phyloP scores from a whole-genome alignment of 371 early-diverging fungal species.

The Dentiscutata heterogama region DNA sequence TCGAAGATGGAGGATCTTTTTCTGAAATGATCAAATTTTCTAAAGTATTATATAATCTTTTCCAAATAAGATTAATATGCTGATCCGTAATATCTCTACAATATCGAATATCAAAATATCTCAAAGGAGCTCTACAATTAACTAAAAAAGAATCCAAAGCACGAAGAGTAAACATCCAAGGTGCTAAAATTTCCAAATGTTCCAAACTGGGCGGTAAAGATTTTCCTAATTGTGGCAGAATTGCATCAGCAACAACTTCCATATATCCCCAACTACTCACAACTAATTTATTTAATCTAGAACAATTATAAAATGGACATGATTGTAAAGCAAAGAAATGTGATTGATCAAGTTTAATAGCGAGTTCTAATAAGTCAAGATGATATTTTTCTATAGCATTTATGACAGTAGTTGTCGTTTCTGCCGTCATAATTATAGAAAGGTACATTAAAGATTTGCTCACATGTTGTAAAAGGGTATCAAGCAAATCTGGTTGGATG shows the following conservation, averaged over 20 bases:
- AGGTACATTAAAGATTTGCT: constrained; percentile 1
- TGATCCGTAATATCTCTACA: not conserved
- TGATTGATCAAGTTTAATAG: constrained; percentile 24
- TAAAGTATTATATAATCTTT: constrained; percentile 11
- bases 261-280: constrained; percentile 21
- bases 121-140: constrained; percentile 10
- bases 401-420: not conserved
- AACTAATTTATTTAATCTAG: constrained; percentile 11
- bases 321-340: not conserved
- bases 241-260: not conserved
- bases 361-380: constrained; percentile 2
- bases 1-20: no score
- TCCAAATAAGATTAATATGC: constrained; percentile 13
- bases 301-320: not conserved
- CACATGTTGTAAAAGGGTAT: not conserved
- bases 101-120: constrained; percentile 18
- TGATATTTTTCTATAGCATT: constrained; percentile 8
- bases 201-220: constrained; percentile 7
- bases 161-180: not conserved
- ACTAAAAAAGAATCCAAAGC: not conserved
- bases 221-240: constrained; percentile 12
- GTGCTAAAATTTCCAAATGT: constrained; percentile 8
- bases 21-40: constrained; percentile 17
- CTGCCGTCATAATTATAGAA: constrained; percentile 1
- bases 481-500: not conserved